Percentiles rank a stretch among this genome's conserved stretches.
phyloP scores from a whole-genome alignment of 306 rosid genomes.

The Cercis canadensis region DNA sequence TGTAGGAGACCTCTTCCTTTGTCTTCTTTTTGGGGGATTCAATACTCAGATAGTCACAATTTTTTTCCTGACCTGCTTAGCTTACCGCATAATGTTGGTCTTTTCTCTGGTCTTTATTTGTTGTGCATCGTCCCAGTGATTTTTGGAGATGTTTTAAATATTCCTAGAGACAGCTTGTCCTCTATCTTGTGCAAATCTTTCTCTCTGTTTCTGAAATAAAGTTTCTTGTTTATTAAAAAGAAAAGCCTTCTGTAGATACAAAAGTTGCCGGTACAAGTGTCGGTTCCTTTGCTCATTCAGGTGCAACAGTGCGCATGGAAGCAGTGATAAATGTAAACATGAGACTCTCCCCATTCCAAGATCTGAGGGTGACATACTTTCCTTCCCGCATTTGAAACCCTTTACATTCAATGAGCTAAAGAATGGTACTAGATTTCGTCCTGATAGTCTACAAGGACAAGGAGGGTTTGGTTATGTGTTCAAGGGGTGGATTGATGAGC shows the following conservation, averaged over 20 bases:
- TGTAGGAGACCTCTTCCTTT: too few relatives aligned
- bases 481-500: conserved; percentile 74
- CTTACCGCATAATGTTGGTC: too few relatives aligned
- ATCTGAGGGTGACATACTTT: conserved; percentile 71
- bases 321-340: conserved; percentile 6
- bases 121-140: too few relatives aligned
- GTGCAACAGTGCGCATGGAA: background rate
- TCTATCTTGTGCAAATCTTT: background rate
- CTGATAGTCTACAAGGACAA: conserved; percentile 69
- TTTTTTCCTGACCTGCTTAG: background rate
- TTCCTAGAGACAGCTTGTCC: background rate
- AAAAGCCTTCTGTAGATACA: conserved; percentile 11
- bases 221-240: conserved; percentile 2
- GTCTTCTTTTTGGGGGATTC: too few relatives aligned
- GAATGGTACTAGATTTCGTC: conserved; percentile 64
- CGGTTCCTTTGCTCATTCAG: background rate
- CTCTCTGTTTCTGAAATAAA: background rate
- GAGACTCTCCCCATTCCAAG: conserved; percentile 50
- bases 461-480: conserved; percentile 84
- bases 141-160: too few relatives aligned
- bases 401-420: conserved; percentile 66
- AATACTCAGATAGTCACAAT: background rate
- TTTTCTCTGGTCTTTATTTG: too few relatives aligned
- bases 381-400: conserved; percentile 59
- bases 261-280: conserved; percentile 18